Evolutionary conservation across 139 green algal species (phyloP), one percentile per base, ranked within the genome.

Genomic region (Closterium sp.): DNA sequence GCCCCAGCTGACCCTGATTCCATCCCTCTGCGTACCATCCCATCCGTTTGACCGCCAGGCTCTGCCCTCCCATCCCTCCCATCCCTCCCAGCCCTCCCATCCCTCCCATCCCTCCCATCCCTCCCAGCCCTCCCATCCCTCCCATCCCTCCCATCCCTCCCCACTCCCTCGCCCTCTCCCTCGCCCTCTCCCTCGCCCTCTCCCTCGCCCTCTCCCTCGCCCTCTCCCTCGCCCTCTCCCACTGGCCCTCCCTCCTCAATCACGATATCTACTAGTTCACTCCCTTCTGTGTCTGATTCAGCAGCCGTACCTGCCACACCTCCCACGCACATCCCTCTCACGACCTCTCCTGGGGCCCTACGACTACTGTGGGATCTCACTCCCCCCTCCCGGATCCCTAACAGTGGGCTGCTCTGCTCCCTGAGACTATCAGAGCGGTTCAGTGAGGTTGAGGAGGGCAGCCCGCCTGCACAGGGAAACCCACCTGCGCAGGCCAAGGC

Each of bases 61-160:
- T 85, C 22, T 85, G 28, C 89, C 94, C 92, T n/a, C 92, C 4
- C 87, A 92, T 92, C 31, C 94, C 92, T 11, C n/a, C n/a, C n/a
- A n/a, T n/a, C n/a, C n/a, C n/a, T n/a, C n/a, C n/a, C n/a, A n/a
- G n/a, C n/a, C n/a, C n/a, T n/a, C n/a, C n/a, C n/a, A n/a, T n/a
- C n/a, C n/a, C n/a, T n/a, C n/a, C n/a, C n/a, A n/a, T n/a, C n/a
- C n/a, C n/a, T n/a, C n/a, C n/a, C n/a, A n/a, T n/a, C n/a, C n/a
- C n/a, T n/a, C n/a, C n/a, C n/a, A n/a, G n/a, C n/a, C 42, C 42
- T 62, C 42, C 42, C 5, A 62, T 7, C 42, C 42, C 42, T 62
- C 42, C 5, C 42, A 62, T 62, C 42, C 42, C 42, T 62, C 42
- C 42, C 62, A 11, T 79, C 62, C 62, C 62, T 79, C 62, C 62